These are phyloP conservation scores for Penicillium carneum DNA, from an alignment of 2,329 filamentous ascomycete genomes.

Conservation along the genomic window DNA sequence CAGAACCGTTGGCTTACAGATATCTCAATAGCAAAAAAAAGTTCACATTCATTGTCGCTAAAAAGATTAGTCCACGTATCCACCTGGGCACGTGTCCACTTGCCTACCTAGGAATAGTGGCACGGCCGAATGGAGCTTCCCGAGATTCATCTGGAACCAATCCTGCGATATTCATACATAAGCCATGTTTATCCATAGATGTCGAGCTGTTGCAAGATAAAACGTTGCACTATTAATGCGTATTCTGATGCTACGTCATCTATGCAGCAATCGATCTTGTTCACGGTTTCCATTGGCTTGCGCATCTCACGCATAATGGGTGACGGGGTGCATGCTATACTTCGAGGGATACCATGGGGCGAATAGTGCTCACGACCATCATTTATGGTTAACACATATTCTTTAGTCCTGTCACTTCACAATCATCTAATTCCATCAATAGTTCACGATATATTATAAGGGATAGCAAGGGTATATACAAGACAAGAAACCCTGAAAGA, in stretches of 20 bases:
- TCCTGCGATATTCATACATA: not conserved
- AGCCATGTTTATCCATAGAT: not conserved
- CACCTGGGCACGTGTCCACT: not conserved
- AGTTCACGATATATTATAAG: not conserved
- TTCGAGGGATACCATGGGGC: conserved; percentile 1
- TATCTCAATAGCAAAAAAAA: no score
- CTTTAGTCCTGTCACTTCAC: no score
- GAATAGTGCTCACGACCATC: no score
- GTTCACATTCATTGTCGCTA: not conserved
- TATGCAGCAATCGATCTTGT: not conserved
- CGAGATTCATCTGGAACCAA: not conserved
- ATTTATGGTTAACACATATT: no score
- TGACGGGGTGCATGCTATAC: conserved; percentile 18
- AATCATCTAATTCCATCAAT: not conserved
- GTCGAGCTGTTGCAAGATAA: not conserved
- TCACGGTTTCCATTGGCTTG: not conserved
- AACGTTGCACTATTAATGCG: not conserved
- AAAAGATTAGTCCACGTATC: not conserved
- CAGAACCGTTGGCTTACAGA: not conserved
- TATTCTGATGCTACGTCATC: not conserved
- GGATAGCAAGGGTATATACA: not conserved
- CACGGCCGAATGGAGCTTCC: not conserved
- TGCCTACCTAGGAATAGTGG: not conserved
- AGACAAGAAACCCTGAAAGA: not conserved
- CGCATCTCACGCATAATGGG: not conserved